Evolutionary conservation across 139 green algal species (phyloP), one percentile per base, ranked within the genome.

Genomic region (Helicosporidium sp.): DNA sequence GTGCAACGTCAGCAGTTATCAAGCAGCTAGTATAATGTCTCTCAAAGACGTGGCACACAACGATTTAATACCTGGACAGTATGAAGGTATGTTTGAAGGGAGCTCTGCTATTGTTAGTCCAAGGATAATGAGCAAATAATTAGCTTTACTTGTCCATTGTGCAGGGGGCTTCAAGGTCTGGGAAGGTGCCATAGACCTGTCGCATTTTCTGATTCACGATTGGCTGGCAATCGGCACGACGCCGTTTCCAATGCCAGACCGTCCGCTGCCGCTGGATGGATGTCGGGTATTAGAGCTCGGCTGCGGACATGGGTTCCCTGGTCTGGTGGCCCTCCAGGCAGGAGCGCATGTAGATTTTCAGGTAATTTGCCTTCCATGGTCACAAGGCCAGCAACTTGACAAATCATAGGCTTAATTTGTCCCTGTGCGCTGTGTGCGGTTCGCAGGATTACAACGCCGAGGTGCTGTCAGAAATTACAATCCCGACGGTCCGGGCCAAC

Each of bases 211-310:
- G n/a, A 43, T n/a, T n/a, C n/a, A n/a, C n/a, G n/a, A n/a, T n/a
- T n/a, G n/a, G n/a, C n/a, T n/a, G n/a, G n/a, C n/a, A n/a, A n/a
- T n/a, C n/a, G n/a, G n/a, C n/a, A n/a, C n/a, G n/a, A n/a, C n/a
- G n/a, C n/a, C n/a, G n/a, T n/a, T n/a, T n/a, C n/a, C n/a, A n/a
- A n/a, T n/a, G n/a, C n/a, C n/a, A n/a, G n/a, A n/a, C n/a, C n/a
- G n/a, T n/a, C n/a, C n/a, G n/a, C n/a, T n/a, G n/a, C n/a, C n/a
- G n/a, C n/a, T n/a, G n/a, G n/a, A n/a, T n/a, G n/a, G n/a, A n/a
- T n/a, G n/a, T n/a, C n/a, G n/a, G n/a, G n/a, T n/a, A n/a, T n/a
- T 92, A 47, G 83, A 93, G 63, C 69, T 93, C 28, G 84, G 84
- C n/a, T 92, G 79, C 49, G 84, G 84, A 0, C 83, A 93, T 33